phyloP scores from a whole-genome alignment of 73 alveolate genomes.

The Paramecium biaurelia region DNA sequence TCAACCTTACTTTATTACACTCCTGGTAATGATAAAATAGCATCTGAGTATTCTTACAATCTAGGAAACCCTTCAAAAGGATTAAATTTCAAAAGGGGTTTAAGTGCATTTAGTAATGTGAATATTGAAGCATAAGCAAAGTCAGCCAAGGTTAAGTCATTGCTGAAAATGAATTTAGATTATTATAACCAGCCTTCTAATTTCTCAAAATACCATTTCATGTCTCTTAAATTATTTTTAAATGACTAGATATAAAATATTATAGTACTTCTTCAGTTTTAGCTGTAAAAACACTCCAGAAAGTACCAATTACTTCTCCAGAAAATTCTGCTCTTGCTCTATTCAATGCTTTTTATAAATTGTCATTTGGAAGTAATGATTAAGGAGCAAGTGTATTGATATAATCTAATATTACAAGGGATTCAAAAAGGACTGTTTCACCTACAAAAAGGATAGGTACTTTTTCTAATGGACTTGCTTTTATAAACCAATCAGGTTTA shows the following conservation, averaged over 20 bases:
- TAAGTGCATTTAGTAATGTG: background rate
- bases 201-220: constrained; percentile 32
- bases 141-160: constrained; percentile 21
- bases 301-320: background rate
- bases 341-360: background rate
- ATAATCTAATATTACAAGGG: background rate
- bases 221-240: background rate
- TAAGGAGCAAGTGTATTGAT: background rate
- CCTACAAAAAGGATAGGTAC: constrained; percentile 19
- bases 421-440: background rate
- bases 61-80: background rate
- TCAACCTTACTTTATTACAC: background rate
- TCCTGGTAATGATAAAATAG: background rate
- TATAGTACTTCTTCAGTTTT: background rate
- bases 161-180: background rate
- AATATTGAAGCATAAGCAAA: constrained; percentile 24
- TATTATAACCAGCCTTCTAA: constrained; percentile 9
- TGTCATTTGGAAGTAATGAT: background rate
- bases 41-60: background rate
- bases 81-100: background rate
- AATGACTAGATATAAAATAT: background rate
- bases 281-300: background rate
- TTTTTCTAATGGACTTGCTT: constrained; percentile 35
- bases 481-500: constrained; percentile 39
- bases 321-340: constrained; percentile 37